These are phyloP conservation scores for Trypanosoma melophagium DNA, from an alignment of 208 protist species.

Conservation along the genomic window DNA sequence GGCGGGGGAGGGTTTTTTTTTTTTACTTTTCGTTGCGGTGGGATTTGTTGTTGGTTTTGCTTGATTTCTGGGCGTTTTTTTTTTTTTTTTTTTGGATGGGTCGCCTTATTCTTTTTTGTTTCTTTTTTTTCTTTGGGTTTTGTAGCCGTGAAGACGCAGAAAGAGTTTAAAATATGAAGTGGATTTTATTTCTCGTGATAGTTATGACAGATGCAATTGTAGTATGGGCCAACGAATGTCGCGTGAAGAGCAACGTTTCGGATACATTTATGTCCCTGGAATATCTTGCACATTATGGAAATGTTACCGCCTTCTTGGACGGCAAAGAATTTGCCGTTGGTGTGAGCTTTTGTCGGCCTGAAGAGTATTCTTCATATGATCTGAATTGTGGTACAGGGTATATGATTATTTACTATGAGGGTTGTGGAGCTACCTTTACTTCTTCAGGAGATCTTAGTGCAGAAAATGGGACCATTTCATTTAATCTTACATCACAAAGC, in stretches of 20 bases:
- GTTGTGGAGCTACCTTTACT: slow-evolving; percentile 12
- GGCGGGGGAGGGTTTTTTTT: too few species aligned
- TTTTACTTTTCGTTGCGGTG: too few species aligned
- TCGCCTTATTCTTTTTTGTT: too few species aligned
- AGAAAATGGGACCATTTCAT: slow-evolving; percentile 18
- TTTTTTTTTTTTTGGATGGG: too few species aligned
- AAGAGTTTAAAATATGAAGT: too few species aligned
- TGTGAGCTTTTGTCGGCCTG: slow-evolving; percentile 17
- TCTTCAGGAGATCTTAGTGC: not conserved
- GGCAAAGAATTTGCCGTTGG: slow-evolving; percentile 7
- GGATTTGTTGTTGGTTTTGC: too few species aligned
- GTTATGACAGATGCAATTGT: too few species aligned
- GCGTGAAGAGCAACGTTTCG: not conserved
- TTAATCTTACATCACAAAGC: slow-evolving; percentile 4
- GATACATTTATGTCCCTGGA: slow-evolving; percentile 13
- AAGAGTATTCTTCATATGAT: not conserved
- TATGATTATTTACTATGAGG: slow-evolving; percentile 14
- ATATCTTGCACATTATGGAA: slow-evolving; percentile 20
- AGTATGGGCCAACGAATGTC: slow-evolving; percentile 7
- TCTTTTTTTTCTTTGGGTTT: too few species aligned
- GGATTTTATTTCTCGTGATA: too few species aligned
- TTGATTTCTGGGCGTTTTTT: too few species aligned
- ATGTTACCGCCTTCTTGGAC: slow-evolving; percentile 5
- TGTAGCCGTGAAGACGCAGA: too few species aligned
- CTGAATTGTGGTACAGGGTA: slow-evolving; percentile 11